Percentiles rank a stretch among this genome's conserved stretches.
phyloP scores from a whole-genome alignment of 1,139 yeast species.

The Blastobotrys malaysiensis region DNA sequence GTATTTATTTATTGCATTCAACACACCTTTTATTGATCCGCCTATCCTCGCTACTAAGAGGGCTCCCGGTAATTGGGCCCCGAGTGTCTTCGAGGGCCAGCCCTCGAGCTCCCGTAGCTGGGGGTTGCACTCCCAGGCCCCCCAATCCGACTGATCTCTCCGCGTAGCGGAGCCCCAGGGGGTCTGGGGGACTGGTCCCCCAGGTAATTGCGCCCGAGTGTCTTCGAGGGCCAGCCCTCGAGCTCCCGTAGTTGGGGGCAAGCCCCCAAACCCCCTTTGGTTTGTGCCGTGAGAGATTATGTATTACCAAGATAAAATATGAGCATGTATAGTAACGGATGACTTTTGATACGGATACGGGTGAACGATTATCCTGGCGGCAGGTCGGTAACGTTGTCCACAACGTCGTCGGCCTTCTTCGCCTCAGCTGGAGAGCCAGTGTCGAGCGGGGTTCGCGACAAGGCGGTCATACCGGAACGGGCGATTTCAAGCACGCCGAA shows the following conservation, averaged over 20 bases:
- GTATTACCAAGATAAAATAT: neutral
- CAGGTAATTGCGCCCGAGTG: too few species aligned
- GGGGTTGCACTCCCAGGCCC: too few species aligned
- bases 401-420: conserved; percentile 57
- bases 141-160: too few species aligned
- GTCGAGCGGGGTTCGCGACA: conserved; percentile 89
- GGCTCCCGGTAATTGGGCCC: neutral
- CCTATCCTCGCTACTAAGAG: neutral
- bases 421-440: conserved; percentile 42
- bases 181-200: too few species aligned
- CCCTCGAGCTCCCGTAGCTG: too few species aligned
- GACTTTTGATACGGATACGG: neutral
- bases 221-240: too few species aligned
- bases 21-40: neutral
- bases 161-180: too few species aligned
- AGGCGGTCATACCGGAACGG: conserved; percentile 97
- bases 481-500: conserved; percentile 96
- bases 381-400: conserved; percentile 41
- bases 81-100: too few species aligned
- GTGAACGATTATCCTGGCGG: conserved; percentile 80
- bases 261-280: neutral
- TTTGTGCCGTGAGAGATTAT: too few species aligned
- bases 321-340: neutral
- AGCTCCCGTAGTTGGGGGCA: neutral
- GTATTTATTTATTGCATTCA: neutral